phyloP scores from a whole-genome alignment of 495 filamentous ascomycete species.

The Hypoxylon trugodes region DNA sequence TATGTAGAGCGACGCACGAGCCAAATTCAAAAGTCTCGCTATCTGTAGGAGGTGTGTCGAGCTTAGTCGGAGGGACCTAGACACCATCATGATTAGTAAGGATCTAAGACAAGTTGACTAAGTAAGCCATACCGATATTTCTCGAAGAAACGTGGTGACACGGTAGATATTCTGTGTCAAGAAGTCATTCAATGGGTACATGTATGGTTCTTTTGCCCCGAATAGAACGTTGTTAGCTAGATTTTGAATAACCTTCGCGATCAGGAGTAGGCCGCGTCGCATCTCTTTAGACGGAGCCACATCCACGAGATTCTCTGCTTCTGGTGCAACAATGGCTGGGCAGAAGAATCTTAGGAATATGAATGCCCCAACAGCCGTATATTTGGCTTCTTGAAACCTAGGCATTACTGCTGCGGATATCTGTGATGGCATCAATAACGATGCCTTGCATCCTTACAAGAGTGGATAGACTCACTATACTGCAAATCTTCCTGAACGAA shows the following conservation, averaged over 20 bases:
- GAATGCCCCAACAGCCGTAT: slow-evolving; percentile 73
- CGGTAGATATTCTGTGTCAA: slow-evolving; percentile 69
- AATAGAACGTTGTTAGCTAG: slow-evolving; percentile 75
- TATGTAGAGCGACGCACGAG: slow-evolving; percentile 69
- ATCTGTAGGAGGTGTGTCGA: slow-evolving; percentile 44
- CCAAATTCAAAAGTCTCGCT: slow-evolving; percentile 71
- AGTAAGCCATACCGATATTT: slow-evolving; percentile 62
- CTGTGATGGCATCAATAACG: slow-evolving; percentile 37
- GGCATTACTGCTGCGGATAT: slow-evolving; percentile 66
- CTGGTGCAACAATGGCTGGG: slow-evolving; percentile 72
- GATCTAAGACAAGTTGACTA: not conserved
- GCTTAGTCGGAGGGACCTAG: slow-evolving; percentile 50
- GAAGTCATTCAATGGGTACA: slow-evolving; percentile 73
- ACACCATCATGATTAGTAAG: slow-evolving; percentile 19
- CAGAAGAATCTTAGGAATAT: slow-evolving; percentile 76
- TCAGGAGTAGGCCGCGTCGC: slow-evolving; percentile 69
- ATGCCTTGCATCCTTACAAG: not conserved
- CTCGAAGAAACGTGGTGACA: slow-evolving; percentile 67
- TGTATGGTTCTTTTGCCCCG: slow-evolving; percentile 74
- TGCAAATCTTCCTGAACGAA: slow-evolving; percentile 71
- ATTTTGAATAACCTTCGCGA: slow-evolving; percentile 74
- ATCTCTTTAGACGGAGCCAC: slow-evolving; percentile 68
- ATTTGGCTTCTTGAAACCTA: slow-evolving; percentile 72
- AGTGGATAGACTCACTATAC: slow-evolving; percentile 58
- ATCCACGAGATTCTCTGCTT: slow-evolving; percentile 68